Conservation (phyloP, 1,284 basidiomycete species). For the Ganoderma resinaceum region DNA sequence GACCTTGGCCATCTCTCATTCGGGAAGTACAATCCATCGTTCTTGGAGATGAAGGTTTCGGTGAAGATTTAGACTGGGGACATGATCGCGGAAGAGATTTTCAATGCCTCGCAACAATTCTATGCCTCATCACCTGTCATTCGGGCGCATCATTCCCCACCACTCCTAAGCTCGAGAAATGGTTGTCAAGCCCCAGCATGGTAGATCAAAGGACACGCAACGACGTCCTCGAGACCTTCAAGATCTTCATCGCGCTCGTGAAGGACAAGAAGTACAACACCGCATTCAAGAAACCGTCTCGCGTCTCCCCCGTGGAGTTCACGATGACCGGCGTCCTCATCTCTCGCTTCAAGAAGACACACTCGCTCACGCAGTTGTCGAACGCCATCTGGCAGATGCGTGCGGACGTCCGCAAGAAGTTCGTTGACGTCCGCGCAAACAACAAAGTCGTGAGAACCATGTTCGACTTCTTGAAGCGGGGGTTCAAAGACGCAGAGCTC, state of each 20-base stretch:
- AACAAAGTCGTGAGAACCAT: slow-evolving; percentile 48
- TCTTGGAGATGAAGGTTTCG: slow-evolving; percentile 50
- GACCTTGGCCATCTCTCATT: slow-evolving; percentile 50
- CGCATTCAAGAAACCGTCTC: slow-evolving; percentile 47
- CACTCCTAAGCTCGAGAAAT: slow-evolving; percentile 48
- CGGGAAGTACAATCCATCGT: slow-evolving; percentile 49
- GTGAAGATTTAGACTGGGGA: slow-evolving; percentile 53
- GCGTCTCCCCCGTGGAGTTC: slow-evolving; percentile 57
- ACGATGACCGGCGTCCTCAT: slow-evolving; percentile 56
- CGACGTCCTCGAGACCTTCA: slow-evolving; percentile 48
- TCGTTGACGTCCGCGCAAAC: slow-evolving; percentile 53
- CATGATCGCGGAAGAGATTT: slow-evolving; percentile 55
- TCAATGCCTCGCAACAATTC: slow-evolving; percentile 51
- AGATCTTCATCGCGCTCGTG: slow-evolving; percentile 49
- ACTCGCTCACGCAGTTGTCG: slow-evolving; percentile 51
- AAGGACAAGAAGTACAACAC: slow-evolving; percentile 44
- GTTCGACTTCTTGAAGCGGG: slow-evolving; percentile 46
- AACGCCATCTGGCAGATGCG: slow-evolving; percentile 51
- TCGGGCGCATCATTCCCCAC: slow-evolving; percentile 42
- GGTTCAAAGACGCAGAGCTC: slow-evolving; percentile 30
- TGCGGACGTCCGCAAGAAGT: slow-evolving; percentile 47
- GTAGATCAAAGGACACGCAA: slow-evolving; percentile 41
- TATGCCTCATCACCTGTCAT: slow-evolving; percentile 48
- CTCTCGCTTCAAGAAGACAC: slow-evolving; percentile 40
- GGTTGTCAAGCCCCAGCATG: slow-evolving; percentile 41